Evolutionary conservation across 192 early-diverging fungal species (phyloP), one percentile per base, ranked within the genome.

Genomic region (Coemansia sp.): DNA sequence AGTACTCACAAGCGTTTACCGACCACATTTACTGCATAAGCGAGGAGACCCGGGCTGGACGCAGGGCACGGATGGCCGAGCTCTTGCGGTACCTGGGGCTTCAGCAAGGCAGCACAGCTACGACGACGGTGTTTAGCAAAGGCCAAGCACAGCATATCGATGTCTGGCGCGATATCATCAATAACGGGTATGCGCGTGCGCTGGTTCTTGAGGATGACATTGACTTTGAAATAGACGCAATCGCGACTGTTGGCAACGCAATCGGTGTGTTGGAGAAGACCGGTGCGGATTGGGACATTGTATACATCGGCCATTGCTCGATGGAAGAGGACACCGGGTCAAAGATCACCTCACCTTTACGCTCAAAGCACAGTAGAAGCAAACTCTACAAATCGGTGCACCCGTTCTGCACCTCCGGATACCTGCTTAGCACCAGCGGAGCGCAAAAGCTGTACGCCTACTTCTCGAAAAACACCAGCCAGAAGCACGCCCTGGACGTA

Each of bases 151-250:
- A 36, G 13, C 76, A 85, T 52, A 47, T 82, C 45, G 72, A 78
- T 26, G 51, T 64, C 7, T 83, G 76, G 74, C 73, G 67, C 40
- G 71, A 82, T 56, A 83, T 85, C 47, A 76, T 83, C 40, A 70
- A 69, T 62, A 65, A 62, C 19, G 73, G 69, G 4, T 69, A 71
- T 63, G 54, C 58, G 4, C 69, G 61, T 10, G 77, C 81, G 3
- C 63, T 85, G 10, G 61, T 85, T 5, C 15, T 83, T 19, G 84
- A 85, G 32, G 84, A 85, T 51, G 77, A 85, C 55, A 47, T 85
- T 4, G 81, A 85, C 57, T 81, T 85, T 65, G 80, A 82, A 41
- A 15, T 80, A 10, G 67, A 69, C 67, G 61, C 74, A 0, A 54
- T 73, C 0, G 43, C 61, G 0, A 62, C 54, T 5, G 73, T 80